Conservation (phyloP, 192 early-diverging fungal species). For the Neocallimastix lanati region DNA sequence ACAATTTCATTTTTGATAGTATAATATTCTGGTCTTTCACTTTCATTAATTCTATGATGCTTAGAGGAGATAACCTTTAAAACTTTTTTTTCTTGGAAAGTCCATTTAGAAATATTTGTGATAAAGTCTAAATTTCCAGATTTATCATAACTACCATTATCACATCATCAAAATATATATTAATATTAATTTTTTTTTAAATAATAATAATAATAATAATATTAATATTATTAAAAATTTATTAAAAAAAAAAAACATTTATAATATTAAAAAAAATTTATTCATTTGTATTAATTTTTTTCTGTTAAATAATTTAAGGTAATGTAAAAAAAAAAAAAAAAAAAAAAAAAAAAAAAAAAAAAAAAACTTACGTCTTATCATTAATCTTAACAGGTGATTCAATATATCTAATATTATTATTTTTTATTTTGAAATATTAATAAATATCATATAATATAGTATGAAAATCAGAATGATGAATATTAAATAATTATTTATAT, state of each 20-base stretch:
- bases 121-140: slow-evolving; percentile 57
- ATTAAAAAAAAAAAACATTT: too few relatives aligned
- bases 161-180: not conserved
- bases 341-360: too few relatives aligned
- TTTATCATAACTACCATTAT: not conserved
- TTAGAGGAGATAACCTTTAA: slow-evolving; percentile 43
- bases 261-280: too few relatives aligned
- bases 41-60: slow-evolving; percentile 50
- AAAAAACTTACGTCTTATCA: not conserved
- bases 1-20: slow-evolving; percentile 84
- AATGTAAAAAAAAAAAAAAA: too few relatives aligned
- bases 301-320: too few relatives aligned
- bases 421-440: too few relatives aligned
- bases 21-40: slow-evolving; percentile 54
- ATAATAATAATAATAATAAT: slow-evolving; percentile 1
- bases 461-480: too few relatives aligned
- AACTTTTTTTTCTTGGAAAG: slow-evolving; percentile 78
- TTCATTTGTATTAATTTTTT: too few relatives aligned
- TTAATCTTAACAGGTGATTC: not conserved
- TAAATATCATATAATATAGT: too few relatives aligned
- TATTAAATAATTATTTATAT: too few relatives aligned
- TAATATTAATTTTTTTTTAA: not conserved
- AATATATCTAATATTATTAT: too few relatives aligned
- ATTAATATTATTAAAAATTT: slow-evolving; percentile 4
- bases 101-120: slow-evolving; percentile 63